Base-by-base conservation (phyloP, 768 basidiomycete genomes). In the Galerina marginata region DNA sequence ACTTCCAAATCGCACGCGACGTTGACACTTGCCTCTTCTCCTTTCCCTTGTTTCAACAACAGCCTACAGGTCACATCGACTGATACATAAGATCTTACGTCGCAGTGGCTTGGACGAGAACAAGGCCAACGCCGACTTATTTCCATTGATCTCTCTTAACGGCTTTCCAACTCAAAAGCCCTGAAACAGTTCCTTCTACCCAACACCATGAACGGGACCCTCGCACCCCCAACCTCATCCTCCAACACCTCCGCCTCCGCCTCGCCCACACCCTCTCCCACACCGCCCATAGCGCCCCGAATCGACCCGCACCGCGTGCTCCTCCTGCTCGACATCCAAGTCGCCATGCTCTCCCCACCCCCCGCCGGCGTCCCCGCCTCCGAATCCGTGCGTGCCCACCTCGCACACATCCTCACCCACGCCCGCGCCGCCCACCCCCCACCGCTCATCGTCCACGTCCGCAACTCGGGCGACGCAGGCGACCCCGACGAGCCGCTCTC, bases 371-470 rank as follows among this genome's bases (percentile, higher is more conserved):
- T 89, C 11, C 87, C 86, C 39, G 67, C 77, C 11, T 76, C 83
- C 0, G 54, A 65, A 36, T 46, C 56, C 37, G 77, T 86, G 37
- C 77, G 76, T 54, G 65, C 72, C 38, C 86, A 88, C 72, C 79
- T 90, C 68, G 63, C 71, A 2, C 65, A 61, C 25, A 78, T 89
- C 66, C 83, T 90, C 63, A 40, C 70, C 12, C 68, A 75, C 37
- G 88, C 87, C 2, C 83, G 87, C 23, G 71, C 74, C 11, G 80
- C 81, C 33, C 54, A 67, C 1, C 79, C 79, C 0, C 79, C 83
- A 4, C 86, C 85, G 6, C 77, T 78, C 12, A 88, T 90, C 72
- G 77, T 90, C 52, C 89, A 90, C 69, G 80, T 90, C 60, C 87
- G 88, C 60, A 90, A 89, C 71, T 78, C 69, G 15, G 89, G 89